Percentiles rank a stretch among this genome's conserved stretches.
Evolutionary conservation across 306 rosid genomes (phyloP).

Genomic region (Sesbania bispinosa): DNA sequence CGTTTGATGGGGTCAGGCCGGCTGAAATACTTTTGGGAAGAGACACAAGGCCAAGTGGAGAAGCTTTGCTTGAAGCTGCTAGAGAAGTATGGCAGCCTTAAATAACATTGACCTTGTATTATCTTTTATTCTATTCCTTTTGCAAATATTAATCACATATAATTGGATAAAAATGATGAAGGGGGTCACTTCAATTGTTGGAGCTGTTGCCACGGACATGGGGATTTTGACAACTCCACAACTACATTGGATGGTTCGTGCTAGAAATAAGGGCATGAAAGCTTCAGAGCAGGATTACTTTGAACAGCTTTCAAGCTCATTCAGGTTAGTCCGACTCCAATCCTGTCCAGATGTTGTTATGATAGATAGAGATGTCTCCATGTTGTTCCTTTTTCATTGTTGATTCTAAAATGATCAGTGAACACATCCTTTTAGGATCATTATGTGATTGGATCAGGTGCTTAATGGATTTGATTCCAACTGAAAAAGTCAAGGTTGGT

Average conservation of each 20-base stretch:
- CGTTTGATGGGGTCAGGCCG: conserved; percentile 37
- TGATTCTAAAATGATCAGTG: conserved; percentile 8
- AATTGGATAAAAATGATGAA: conserved; percentile 33
- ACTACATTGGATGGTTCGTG: conserved; percentile 93
- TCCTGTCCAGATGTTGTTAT: not conserved
- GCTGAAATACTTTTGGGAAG: conserved; percentile 71
- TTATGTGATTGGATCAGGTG: conserved; percentile 65
- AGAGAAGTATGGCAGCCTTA: conserved; percentile 43
- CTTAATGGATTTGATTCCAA: conserved; percentile 73
- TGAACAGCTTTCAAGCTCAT: conserved; percentile 64
- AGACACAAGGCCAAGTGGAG: conserved; percentile 96
- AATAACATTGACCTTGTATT: not conserved
- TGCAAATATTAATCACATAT: not conserved
- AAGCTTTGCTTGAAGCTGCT: conserved; percentile 77
- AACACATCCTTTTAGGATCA: conserved; percentile 23
- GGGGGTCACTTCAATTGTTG: conserved; percentile 75
- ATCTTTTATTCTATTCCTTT: not conserved
- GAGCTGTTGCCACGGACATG: conserved; percentile 63
- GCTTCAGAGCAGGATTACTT: conserved; percentile 71
- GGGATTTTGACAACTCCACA: conserved; percentile 89
- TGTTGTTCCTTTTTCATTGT: conserved; percentile 8
- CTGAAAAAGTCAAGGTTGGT: conserved; percentile 24
- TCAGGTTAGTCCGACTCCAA: conserved; percentile 70
- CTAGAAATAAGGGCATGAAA: conserved; percentile 54
- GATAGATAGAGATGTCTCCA: not conserved